Conservation (phyloP, 78 protist genomes). For the Paulinella micropora region DNA sequence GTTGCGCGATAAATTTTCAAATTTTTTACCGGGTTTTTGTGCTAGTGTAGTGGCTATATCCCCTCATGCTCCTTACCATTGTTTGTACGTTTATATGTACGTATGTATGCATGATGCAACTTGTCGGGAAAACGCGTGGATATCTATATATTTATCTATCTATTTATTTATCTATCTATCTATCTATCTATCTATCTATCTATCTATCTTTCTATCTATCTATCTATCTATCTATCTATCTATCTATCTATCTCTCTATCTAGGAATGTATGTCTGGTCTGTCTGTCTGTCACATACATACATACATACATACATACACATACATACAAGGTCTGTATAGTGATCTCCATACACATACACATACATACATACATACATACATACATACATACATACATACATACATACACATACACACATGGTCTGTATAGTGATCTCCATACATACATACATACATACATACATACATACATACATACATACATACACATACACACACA, state of each 20-base stretch:
- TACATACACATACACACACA: background rate
- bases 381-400: background rate
- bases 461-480: background rate
- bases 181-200: too few species aligned
- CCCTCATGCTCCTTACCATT: background rate
- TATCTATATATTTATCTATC: too few species aligned
- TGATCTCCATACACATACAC: background rate
- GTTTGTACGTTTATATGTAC: background rate
- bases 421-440: background rate
- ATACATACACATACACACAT: background rate
- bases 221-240: too few species aligned
- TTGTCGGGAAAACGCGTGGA: conserved; percentile 96
- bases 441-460: background rate
- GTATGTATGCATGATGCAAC: conserved; percentile 58
- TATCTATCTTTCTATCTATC: too few species aligned
- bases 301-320: background rate
- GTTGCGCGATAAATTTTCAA: too few species aligned
- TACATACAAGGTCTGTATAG: background rate
- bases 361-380: background rate
- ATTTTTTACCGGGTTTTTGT: too few species aligned
- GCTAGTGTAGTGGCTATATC: too few species aligned
- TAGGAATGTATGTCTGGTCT: too few species aligned
- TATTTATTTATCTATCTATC: too few species aligned
- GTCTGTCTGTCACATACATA: background rate
- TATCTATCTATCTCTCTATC: too few species aligned